These are phyloP conservation scores for Cyclotella atomus DNA, from an alignment of 108 stramenopile genomes.

Conservation along the genomic window DNA sequence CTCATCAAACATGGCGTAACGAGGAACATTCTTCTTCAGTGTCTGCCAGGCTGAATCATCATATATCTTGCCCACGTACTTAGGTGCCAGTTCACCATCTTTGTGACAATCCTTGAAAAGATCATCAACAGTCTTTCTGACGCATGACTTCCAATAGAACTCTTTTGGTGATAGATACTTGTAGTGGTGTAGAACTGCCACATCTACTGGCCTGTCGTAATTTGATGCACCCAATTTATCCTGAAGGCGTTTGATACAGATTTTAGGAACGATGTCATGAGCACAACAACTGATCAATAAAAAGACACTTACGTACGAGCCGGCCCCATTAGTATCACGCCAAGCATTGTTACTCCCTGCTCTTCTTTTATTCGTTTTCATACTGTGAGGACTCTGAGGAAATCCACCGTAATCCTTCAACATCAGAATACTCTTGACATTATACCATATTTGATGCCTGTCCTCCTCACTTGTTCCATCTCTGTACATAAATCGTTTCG, in stretches of 20 bases:
- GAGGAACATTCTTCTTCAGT: conserved; percentile 46
- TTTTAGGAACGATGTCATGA: neutral
- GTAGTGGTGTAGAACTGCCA: conserved; percentile 52
- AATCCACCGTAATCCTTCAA: conserved; percentile 25
- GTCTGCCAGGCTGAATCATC: conserved; percentile 48
- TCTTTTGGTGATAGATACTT: conserved; percentile 43
- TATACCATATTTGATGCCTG: conserved; percentile 14
- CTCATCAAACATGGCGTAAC: conserved; percentile 46
- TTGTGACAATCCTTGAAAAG: conserved; percentile 18
- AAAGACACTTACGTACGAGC: conserved; percentile 16
- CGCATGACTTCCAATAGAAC: conserved; percentile 36
- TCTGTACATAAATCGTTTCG: conserved; percentile 58
- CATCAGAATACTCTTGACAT: conserved; percentile 31
- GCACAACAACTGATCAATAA: too few species aligned
- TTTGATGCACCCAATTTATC: conserved; percentile 31
- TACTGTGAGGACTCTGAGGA: conserved; percentile 31
- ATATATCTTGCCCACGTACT: conserved; percentile 15
- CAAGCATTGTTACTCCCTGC: conserved; percentile 24
- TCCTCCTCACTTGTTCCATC: conserved; percentile 17
- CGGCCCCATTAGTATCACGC: conserved; percentile 50
- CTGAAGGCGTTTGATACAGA: neutral
- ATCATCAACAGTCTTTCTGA: conserved; percentile 38
- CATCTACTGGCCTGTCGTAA: conserved; percentile 42
- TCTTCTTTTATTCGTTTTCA: conserved; percentile 18
- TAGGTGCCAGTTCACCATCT: neutral